Evolutionary conservation across 208 protist genomes (phyloP).

Genomic region (Acanthamoeba royreba): DNA sequence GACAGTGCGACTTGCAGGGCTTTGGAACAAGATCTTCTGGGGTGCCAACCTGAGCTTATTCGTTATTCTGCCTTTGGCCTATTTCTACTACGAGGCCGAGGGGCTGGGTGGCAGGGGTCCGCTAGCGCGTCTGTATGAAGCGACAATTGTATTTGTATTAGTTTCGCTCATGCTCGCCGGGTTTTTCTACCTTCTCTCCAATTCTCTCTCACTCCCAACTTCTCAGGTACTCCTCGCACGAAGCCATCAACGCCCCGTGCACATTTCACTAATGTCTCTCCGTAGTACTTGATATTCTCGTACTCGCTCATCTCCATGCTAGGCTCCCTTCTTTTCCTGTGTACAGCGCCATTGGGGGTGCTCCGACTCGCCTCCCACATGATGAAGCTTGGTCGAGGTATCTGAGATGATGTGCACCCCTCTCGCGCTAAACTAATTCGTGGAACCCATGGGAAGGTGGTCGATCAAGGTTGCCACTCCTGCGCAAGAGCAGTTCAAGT

Average conservation of each 20-base stretch:
- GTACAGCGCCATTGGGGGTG: neutral
- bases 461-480: neutral
- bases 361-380: neutral
- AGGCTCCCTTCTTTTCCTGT: neutral
- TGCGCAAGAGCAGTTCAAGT: neutral
- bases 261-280: neutral
- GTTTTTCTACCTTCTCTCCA: conserved; percentile 50
- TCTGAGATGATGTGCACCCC: neutral
- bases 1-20: neutral
- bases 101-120: conserved; percentile 34
- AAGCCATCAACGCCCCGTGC: too few species aligned
- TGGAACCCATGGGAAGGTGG: neutral
- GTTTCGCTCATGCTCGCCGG: conserved; percentile 45
- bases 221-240: neutral
- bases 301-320: conserved; percentile 14
- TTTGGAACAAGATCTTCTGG: conserved; percentile 68
- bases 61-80: conserved; percentile 58
- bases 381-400: neutral
- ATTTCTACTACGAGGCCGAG: conserved; percentile 61
- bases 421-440: neutral
- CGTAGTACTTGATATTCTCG: neutral
- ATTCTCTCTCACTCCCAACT: conserved; percentile 7
- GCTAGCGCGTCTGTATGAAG: conserved; percentile 30
- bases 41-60: conserved; percentile 58
- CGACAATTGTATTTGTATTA: conserved; percentile 27